phyloP scores from a whole-genome alignment of 495 filamentous ascomycete genomes.

The Xanthoparmelia taractica region DNA sequence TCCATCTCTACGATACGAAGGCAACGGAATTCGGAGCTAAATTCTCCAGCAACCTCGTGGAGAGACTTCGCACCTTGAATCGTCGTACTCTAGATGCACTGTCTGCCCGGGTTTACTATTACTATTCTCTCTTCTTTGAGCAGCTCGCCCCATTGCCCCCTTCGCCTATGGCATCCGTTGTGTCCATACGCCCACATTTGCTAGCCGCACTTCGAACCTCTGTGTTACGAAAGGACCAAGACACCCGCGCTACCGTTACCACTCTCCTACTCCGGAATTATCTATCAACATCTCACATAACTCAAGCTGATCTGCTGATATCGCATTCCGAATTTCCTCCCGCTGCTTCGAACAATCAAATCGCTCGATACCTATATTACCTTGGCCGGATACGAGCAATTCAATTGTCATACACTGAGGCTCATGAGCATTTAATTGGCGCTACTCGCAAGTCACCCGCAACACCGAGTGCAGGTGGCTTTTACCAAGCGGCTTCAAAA shows the following conservation, averaged over 20 bases:
- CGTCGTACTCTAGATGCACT: conserved; percentile 90
- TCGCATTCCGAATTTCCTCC: conserved; percentile 90
- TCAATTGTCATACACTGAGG: conserved; percentile 90
- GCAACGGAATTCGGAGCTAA: conserved; percentile 67
- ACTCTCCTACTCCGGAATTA: conserved; percentile 94
- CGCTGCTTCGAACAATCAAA: conserved; percentile 93
- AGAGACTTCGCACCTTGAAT: conserved; percentile 80
- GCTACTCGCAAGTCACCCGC: conserved; percentile 92
- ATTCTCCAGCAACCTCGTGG: conserved; percentile 74
- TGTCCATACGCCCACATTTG: conserved; percentile 76
- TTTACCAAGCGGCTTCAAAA: conserved; percentile 92
- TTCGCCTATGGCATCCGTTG: conserved; percentile 73
- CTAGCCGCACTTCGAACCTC: conserved; percentile 85
- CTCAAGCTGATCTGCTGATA: conserved; percentile 91
- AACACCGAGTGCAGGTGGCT: conserved; percentile 78
- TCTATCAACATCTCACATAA: conserved; percentile 89
- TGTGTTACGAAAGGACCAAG: conserved; percentile 88
- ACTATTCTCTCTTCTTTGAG: conserved; percentile 91
- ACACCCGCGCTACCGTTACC: conserved; percentile 91
- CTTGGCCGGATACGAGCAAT: conserved; percentile 93
- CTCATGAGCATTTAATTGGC: conserved; percentile 85
- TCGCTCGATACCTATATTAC: conserved; percentile 93
- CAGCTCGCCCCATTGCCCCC: conserved; percentile 78
- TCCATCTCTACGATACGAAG: conserved; percentile 79
- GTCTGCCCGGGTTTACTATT: conserved; percentile 94